These are phyloP conservation scores for Boletus pseudo-olivaceus DNA, from an alignment of 768 basidiomycete genomes.

Conservation along the genomic window DNA sequence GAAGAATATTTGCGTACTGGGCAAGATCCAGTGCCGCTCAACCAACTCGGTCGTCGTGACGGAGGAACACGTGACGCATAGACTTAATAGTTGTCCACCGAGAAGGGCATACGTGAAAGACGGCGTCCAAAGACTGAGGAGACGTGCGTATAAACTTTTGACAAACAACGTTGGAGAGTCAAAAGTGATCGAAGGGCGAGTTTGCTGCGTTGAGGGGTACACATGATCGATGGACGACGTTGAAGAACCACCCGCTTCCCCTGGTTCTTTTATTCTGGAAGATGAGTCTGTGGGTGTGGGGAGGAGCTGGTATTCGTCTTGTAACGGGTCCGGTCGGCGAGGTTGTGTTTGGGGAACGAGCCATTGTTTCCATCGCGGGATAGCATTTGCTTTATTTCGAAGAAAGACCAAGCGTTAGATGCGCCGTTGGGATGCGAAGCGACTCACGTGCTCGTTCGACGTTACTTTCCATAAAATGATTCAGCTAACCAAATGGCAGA, in stretches of 20 bases:
- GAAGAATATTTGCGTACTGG: slow-evolving; percentile 79
- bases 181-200: slow-evolving; percentile 14
- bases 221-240: neutral
- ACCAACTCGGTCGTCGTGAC: slow-evolving; percentile 79
- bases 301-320: slow-evolving; percentile 26
- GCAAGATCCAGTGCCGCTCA: slow-evolving; percentile 60
- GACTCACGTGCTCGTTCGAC: slow-evolving; percentile 12
- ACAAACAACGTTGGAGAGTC: slow-evolving; percentile 21
- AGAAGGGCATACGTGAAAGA: slow-evolving; percentile 26
- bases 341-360: neutral
- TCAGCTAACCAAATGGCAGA: neutral
- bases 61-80: slow-evolving; percentile 22
- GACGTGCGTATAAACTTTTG: slow-evolving; percentile 16
- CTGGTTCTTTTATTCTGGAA: slow-evolving; percentile 3
- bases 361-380: slow-evolving; percentile 20
- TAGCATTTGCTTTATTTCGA: slow-evolving; percentile 3
- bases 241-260: neutral
- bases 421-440: neutral
- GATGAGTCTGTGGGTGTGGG: slow-evolving; percentile 1
- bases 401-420: neutral
- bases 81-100: slow-evolving; percentile 27
- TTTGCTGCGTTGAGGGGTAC: neutral
- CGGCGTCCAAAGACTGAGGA: slow-evolving; percentile 28
- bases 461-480: slow-evolving; percentile 8
- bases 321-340: slow-evolving; percentile 10